These are phyloP conservation scores for Sphaerosporella brunnea DNA, from an alignment of 495 filamentous ascomycete genomes.

Conservation along the genomic window DNA sequence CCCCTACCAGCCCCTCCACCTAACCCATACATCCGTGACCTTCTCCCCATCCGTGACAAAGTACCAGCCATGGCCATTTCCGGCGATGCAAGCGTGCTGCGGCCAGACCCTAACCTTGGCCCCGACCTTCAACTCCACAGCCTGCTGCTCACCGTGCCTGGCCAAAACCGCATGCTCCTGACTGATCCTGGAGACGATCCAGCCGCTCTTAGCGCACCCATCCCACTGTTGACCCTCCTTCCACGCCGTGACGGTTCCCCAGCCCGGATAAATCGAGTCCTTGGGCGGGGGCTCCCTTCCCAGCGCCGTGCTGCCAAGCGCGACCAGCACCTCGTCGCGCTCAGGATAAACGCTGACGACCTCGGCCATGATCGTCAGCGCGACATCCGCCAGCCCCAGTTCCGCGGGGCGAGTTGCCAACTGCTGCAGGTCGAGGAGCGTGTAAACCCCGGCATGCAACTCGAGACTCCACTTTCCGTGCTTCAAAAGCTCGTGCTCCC, in stretches of 20 bases:
- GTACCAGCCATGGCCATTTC: constrained; percentile 55
- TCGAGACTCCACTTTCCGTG: constrained; percentile 35
- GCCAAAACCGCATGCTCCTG: constrained; percentile 51
- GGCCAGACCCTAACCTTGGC: constrained; percentile 56
- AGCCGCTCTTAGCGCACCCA: constrained; percentile 32
- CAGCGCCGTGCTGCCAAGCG: constrained; percentile 51
- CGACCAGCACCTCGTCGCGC: constrained; percentile 51
- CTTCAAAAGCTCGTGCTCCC: constrained; percentile 8
- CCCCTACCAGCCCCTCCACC: constrained; percentile 41
- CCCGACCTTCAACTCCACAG: constrained; percentile 38
- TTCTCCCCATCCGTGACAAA: constrained; percentile 54
- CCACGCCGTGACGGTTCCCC: constrained; percentile 58
- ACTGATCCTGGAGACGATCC: constrained; percentile 42
- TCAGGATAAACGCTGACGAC: constrained; percentile 51
- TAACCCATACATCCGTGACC: constrained; percentile 48
- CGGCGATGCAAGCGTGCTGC: constrained; percentile 71
- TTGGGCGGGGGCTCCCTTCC: constrained; percentile 57
- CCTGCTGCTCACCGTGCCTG: constrained; percentile 27
- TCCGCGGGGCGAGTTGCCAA: constrained; percentile 39
- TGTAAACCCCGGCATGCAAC: constrained; percentile 56
- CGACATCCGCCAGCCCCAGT: constrained; percentile 39
- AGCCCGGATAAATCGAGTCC: constrained; percentile 41
- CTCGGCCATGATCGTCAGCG: constrained; percentile 52
- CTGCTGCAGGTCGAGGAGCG: constrained; percentile 67
- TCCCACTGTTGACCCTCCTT: constrained; percentile 8